Base-by-base conservation (phyloP, 78 protist species). In the Isochrysis galbana region DNA sequence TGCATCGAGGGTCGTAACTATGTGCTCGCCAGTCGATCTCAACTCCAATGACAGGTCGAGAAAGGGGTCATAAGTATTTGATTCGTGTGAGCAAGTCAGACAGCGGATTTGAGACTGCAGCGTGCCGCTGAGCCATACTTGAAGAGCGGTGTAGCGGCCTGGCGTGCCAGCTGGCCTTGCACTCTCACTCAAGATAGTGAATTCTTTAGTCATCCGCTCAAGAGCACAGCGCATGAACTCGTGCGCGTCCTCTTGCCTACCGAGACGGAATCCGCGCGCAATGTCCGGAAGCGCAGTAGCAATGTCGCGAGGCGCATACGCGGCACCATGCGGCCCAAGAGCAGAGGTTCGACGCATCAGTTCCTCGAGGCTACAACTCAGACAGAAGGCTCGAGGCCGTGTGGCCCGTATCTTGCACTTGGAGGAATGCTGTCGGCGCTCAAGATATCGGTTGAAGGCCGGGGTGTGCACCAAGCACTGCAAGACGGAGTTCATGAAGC, bases 401-500 rank as follows among this genome's bases (percentile, higher is more conserved):
- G 69, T 29, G 67, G 42, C 29, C n/a, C 45, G 46, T n/a, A n/a
- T 25, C 48, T 41, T 34, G 51, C 74, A 61, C n/a, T 61, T 61
- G 10, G 74, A 45, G 3, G 77, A 38, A 86, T 89, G 92, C 86
- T 89, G 44, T 7, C 69, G 54, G 1, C 3, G 2, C 23, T 26
- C 45, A 22, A 23, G 54, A 77, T 67, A 78, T 54, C 39, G 41
- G 26, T 47, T 95, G 25, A 98, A 86, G 51, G 98, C 96, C 29
- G 96, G 92, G 2, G 97, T 94, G 94, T 97, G 93, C 46, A 94
- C 91, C 21, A 98, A 95, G 90, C 98, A 97, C 92, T 98, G 99
- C 39, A 98, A 91, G 17, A 96, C 97, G 0, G 98, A 44, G 91
- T 97, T 98, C 80, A 97, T 67, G 89, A 97, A 98, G 91, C 99